Conservation (phyloP, 768 basidiomycete genomes). For the Krasilnikovozyma curviuscula region DNA sequence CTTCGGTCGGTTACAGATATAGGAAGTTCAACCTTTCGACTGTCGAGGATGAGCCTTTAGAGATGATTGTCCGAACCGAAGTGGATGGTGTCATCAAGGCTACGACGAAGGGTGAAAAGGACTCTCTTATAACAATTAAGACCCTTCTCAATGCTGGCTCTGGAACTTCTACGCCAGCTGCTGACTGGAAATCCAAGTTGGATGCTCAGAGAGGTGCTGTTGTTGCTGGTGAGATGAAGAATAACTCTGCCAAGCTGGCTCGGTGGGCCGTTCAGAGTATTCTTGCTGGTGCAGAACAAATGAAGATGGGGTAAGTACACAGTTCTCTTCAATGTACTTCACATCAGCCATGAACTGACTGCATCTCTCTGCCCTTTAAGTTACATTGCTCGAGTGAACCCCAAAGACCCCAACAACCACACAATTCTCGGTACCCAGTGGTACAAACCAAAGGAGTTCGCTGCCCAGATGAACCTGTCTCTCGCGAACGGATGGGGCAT, state of each 20-base stretch:
- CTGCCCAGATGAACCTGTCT: conserved; percentile 83
- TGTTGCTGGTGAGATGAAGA: conserved; percentile 99
- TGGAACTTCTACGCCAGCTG: conserved; percentile 32
- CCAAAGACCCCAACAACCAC: conserved; percentile 87
- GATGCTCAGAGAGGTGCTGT: conserved; percentile 94
- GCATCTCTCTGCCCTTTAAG: conserved; percentile 29
- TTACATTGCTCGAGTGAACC: conserved; percentile 83
- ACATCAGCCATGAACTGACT: neutral
- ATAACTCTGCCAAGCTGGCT: conserved; percentile 92
- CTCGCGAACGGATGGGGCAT: conserved; percentile 97
- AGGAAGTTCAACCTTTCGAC: conserved; percentile 82
- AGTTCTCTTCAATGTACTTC: neutral
- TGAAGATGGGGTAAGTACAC: conserved; percentile 79
- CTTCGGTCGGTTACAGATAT: conserved; percentile 91
- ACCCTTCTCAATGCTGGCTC: conserved; percentile 49
- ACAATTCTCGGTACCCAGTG: conserved; percentile 87
- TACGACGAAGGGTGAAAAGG: conserved; percentile 34
- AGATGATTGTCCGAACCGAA: conserved; percentile 83
- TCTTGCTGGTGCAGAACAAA: conserved; percentile 78
- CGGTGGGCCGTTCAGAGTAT: conserved; percentile 94
- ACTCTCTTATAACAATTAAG: conserved; percentile 65
- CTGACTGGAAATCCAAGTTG: conserved; percentile 96
- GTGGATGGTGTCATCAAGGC: conserved; percentile 65
- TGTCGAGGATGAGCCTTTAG: conserved; percentile 62
- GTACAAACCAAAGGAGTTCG: conserved; percentile 85